Percentiles rank a stretch among this genome's conserved stretches.
Evolutionary conservation across 2,329 filamentous ascomycete genomes (phyloP).

Genomic region (Colletotrichum chrysophilum): DNA sequence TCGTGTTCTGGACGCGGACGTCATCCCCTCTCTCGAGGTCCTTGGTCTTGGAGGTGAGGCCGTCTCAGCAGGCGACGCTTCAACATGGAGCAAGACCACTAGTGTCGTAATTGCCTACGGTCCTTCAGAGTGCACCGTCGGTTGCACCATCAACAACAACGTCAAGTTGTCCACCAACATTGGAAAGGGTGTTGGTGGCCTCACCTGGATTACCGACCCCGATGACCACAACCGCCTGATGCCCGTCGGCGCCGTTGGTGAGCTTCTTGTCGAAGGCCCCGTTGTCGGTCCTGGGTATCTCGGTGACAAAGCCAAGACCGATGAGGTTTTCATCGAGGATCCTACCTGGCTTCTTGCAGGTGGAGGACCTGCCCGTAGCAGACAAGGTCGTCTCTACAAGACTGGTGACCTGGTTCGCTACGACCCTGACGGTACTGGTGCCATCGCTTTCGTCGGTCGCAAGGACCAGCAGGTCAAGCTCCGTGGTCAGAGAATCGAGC

Average conservation of each 20-base stretch:
- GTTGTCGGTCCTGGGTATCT: slow-evolving; percentile 69
- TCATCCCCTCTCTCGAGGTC: slow-evolving; percentile 51
- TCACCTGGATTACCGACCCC: slow-evolving; percentile 58
- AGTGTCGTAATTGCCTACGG: slow-evolving; percentile 58
- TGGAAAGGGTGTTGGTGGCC: slow-evolving; percentile 51
- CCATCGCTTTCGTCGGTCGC: slow-evolving; percentile 63
- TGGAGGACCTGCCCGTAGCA: slow-evolving; percentile 41
- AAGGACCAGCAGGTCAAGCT: slow-evolving; percentile 75
- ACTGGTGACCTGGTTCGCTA: slow-evolving; percentile 66
- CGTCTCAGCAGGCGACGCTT: slow-evolving; percentile 56
- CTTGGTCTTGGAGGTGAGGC: slow-evolving; percentile 57
- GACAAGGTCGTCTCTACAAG: slow-evolving; percentile 56
- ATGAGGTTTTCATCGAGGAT: slow-evolving; percentile 60
- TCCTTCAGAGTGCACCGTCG: slow-evolving; percentile 59
- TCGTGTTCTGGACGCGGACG: slow-evolving; percentile 48
- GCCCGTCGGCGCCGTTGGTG: slow-evolving; percentile 54
- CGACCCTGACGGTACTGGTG: slow-evolving; percentile 56
- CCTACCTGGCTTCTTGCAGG: slow-evolving; percentile 56
- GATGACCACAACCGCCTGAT: slow-evolving; percentile 50
- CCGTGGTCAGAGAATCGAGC: slow-evolving; percentile 68
- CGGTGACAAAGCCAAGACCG: slow-evolving; percentile 62
- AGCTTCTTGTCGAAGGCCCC: slow-evolving; percentile 61
- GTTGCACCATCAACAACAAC: slow-evolving; percentile 53
- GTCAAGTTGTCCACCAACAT: slow-evolving; percentile 50
- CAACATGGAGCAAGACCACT: slow-evolving; percentile 49